Percentiles rank a stretch among this genome's conserved stretches.
Evolutionary conservation across 768 basidiomycete species (phyloP).

Genomic region (Tricholomella constricta): DNA sequence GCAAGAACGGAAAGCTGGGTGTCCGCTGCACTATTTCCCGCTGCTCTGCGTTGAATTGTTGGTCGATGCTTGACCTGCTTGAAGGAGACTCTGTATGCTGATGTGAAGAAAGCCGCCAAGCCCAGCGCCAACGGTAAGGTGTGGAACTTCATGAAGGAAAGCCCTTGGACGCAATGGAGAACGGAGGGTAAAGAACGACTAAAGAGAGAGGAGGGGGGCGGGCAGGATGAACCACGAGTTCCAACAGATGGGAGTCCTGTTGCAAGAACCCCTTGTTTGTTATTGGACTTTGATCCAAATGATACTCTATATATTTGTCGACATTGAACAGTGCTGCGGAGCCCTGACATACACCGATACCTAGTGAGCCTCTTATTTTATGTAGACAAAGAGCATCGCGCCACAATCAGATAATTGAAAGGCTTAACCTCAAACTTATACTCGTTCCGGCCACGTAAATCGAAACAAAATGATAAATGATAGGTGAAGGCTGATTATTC

Average conservation of each 20-base stretch:
- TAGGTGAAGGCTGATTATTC: not conserved
- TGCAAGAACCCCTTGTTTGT: conserved; percentile 21
- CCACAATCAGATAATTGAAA: no score
- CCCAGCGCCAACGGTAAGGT: conserved; percentile 38
- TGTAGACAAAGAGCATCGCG: no score
- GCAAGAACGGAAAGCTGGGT: conserved; percentile 38
- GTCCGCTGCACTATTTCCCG: conserved; percentile 25
- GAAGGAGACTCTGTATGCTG: conserved; percentile 51
- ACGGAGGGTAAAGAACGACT: conserved; percentile 21
- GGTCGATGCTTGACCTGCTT: conserved; percentile 42
- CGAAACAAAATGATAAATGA: not conserved
- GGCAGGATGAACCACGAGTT: conserved; percentile 15
- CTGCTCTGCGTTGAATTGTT: conserved; percentile 38
- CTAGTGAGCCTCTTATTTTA: no score
- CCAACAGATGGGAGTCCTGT: conserved; percentile 10
- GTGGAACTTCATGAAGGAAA: conserved; percentile 41
- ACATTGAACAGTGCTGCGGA: not conserved
- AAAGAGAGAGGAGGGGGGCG: conserved; percentile 14
- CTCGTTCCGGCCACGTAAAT: no score
- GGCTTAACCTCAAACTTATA: no score
- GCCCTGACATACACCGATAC: not conserved
- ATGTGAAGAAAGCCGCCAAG: conserved; percentile 35
- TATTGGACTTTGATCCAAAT: conserved; percentile 12
- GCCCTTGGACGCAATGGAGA: conserved; percentile 8
- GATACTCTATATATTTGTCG: not conserved